Evolutionary conservation across 2,329 filamentous ascomycete species (phyloP).

Genomic region (Thelonectria olida): DNA sequence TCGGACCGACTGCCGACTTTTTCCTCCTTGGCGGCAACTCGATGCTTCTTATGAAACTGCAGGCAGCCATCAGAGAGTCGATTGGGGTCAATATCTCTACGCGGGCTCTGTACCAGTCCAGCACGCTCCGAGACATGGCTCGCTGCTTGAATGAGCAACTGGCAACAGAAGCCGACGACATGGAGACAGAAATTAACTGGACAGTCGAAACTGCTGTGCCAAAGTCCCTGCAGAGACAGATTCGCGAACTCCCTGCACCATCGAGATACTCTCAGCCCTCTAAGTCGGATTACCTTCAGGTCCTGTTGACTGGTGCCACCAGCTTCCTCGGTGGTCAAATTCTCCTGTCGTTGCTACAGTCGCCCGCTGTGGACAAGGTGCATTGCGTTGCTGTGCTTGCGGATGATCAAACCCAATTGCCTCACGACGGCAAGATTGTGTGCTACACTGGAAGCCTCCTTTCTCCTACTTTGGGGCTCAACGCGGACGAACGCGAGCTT

Average conservation of each 20-base stretch:
- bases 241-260: neutral
- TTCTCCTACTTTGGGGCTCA: slow-evolving; percentile 16
- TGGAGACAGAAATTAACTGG: slow-evolving; percentile 47
- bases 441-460: slow-evolving; percentile 16
- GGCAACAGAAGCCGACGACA: neutral
- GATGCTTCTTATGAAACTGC: slow-evolving; percentile 40
- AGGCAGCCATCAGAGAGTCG: slow-evolving; percentile 39
- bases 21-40: slow-evolving; percentile 50
- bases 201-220: slow-evolving; percentile 44
- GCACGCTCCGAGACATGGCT: slow-evolving; percentile 49
- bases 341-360: slow-evolving; percentile 15
- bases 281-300: slow-evolving; percentile 4
- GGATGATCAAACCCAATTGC: slow-evolving; percentile 5
- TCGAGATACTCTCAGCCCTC: neutral
- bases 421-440: slow-evolving; percentile 3
- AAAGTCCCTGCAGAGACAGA: neutral
- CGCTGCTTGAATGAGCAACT: slow-evolving; percentile 30
- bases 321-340: slow-evolving; percentile 29
- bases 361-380: slow-evolving; percentile 13
- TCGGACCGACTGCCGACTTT: slow-evolving; percentile 43
- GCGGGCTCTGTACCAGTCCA: slow-evolving; percentile 45
- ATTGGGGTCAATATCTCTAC: slow-evolving; percentile 40
- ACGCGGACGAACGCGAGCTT: neutral
- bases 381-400: slow-evolving; percentile 26
- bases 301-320: slow-evolving; percentile 25